A percentile compares a stretch with the other conserved stretches of the same genome.
Evolutionary conservation across 305 asterid genomes (phyloP).

Genomic region (Solanum hybrid): DNA sequence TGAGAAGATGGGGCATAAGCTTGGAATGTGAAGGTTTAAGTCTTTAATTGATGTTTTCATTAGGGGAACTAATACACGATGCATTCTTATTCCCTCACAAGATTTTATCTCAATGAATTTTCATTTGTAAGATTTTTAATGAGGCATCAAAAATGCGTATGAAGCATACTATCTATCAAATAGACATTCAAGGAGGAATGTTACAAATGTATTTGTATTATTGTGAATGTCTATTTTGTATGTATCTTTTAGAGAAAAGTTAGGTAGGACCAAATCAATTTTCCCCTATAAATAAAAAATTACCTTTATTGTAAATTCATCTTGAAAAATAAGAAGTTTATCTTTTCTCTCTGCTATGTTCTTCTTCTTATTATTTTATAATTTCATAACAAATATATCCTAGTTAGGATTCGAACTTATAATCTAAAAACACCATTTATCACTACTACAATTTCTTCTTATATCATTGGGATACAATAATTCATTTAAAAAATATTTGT

Average conservation of each 20-base stretch:
- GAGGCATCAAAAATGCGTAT: background rate
- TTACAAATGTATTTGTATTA: background rate
- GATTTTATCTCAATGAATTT: background rate
- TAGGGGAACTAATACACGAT: background rate
- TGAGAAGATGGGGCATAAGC: background rate
- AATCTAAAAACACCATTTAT: background rate
- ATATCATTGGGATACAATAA: background rate
- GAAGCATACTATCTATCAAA: background rate
- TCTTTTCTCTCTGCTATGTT: background rate
- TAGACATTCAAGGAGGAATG: background rate
- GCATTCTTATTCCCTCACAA: background rate
- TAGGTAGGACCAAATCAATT: background rate
- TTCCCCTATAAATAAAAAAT: background rate
- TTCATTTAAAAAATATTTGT: background rate
- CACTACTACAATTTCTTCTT: background rate
- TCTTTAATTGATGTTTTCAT: background rate
- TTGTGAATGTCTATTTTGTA: no score
- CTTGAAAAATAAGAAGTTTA: no score
- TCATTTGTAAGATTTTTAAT: no score
- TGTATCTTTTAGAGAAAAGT: background rate
- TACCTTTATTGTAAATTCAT: background rate
- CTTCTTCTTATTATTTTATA: background rate
- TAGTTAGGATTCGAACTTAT: background rate
- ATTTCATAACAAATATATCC: background rate
- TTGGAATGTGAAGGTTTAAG: background rate